Base-by-base conservation (phyloP, 768 basidiomycete genomes). In the Coprinopsis cinerea region DNA sequence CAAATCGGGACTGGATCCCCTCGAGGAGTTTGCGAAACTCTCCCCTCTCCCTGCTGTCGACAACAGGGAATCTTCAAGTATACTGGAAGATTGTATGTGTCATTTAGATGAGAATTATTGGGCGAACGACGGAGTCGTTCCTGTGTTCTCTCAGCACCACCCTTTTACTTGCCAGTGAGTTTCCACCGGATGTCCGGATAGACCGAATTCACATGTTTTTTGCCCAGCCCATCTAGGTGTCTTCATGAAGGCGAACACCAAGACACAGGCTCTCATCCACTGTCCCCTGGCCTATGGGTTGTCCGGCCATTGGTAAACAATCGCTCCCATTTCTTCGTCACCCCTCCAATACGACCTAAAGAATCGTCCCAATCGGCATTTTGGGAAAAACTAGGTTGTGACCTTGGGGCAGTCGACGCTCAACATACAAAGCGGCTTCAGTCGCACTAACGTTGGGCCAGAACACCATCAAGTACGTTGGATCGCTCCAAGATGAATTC, bases 71-170 rank as follows among this genome's bases (percentile, higher is more conserved):
- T n/a, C n/a, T n/a, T 7, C 7, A 9, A 32, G 9, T 9, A 7
- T 32, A 32, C 30, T 9, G 30, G 15, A 32, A 32, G 30, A 15
- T 15, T 15, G 9, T 9, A 32, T 32, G 30, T 7, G 18, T 11
- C 37, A 10, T 17, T 17, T 39, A 17, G 37, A 39, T 2, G 63
- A 67, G 39, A 63, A 67, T 46, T 64, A 67, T 48, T 63, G 64
- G 57, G 69, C 66, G 0, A 78, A 76, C 54, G 77, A 78, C 52
- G 75, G 77, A 7, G 64, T 78, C 5, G 75, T 76, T 3, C 75
- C 76, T 6, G 13, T 73, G 14, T 75, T 77, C 55, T 76, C 75
- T 5, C 76, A 76, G 49, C 77, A 69, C 68, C 77, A 78, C 62
- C 74, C 77, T 13, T 59, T 66, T 48, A 57, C 66, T 9, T 78